phyloP scores from a whole-genome alignment of 768 basidiomycete species.

The Lactarius hengduanensis region DNA sequence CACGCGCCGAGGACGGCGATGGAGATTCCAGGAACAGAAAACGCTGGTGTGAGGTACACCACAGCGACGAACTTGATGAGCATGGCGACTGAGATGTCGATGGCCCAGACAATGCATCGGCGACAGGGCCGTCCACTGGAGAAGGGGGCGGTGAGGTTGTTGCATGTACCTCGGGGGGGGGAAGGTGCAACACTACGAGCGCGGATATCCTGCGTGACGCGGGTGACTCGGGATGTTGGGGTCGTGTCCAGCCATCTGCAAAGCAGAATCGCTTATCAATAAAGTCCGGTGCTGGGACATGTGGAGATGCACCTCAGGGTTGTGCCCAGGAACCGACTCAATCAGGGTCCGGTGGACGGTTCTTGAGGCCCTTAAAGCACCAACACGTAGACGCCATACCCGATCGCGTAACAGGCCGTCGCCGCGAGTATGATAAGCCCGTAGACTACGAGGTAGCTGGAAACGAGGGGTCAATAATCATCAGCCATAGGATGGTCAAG shows the following conservation, averaged over 20 bases:
- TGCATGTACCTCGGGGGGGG: not conserved
- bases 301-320: constrained; percentile 57
- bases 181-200: constrained; percentile 29
- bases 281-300: too few relatives aligned
- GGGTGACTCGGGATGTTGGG: constrained; percentile 58
- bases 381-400: constrained; percentile 44
- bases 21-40: constrained; percentile 40
- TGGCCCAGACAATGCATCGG: constrained; percentile 28
- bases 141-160: not conserved
- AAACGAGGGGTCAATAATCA: not conserved
- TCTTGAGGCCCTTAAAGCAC: constrained; percentile 52
- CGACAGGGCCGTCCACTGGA: constrained; percentile 39
- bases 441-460: constrained; percentile 51
- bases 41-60: constrained; percentile 40
- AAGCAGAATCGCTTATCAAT: not conserved
- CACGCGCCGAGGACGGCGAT: constrained; percentile 41
- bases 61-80: constrained; percentile 41
- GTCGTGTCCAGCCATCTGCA: constrained; percentile 50
- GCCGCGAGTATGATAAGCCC: constrained; percentile 38
- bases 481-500: not conserved
- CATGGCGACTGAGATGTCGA: constrained; percentile 38
- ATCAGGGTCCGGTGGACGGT: constrained; percentile 53
- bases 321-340: constrained; percentile 55
- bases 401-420: constrained; percentile 37
- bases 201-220: constrained; percentile 65